These are phyloP conservation scores for Carpediemonas membranifera DNA, from an alignment of 78 protist genomes.

Conservation along the genomic window DNA sequence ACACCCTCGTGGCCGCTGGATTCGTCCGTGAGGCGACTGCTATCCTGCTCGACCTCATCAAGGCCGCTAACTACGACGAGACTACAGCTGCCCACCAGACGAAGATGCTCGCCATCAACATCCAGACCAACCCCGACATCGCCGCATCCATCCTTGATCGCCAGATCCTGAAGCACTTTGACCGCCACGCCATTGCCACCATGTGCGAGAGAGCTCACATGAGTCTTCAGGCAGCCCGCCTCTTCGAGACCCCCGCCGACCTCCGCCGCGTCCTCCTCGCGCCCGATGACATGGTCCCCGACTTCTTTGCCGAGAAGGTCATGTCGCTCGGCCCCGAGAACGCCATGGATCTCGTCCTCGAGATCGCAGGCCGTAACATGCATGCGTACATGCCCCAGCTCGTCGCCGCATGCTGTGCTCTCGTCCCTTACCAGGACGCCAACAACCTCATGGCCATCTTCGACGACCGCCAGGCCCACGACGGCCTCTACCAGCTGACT, in stretches of 20 bases:
- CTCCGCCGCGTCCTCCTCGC: slow-evolving; percentile 75
- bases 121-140: slow-evolving; percentile 61
- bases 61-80: slow-evolving; percentile 54
- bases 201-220: slow-evolving; percentile 93
- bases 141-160: slow-evolving; percentile 14
- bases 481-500: slow-evolving; percentile 48
- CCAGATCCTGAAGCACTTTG: slow-evolving; percentile 77
- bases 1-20: slow-evolving; percentile 60
- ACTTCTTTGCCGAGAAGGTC: neutral
- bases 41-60: slow-evolving; percentile 82
- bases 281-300: slow-evolving; percentile 53
- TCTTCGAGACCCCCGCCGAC: slow-evolving; percentile 79
- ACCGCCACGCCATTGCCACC: slow-evolving; percentile 65
- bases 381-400: neutral
- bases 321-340: neutral
- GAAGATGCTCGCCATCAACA: slow-evolving; percentile 82
- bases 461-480: slow-evolving; percentile 15
- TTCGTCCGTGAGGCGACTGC: slow-evolving; percentile 73
- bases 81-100: slow-evolving; percentile 85
- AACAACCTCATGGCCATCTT: neutral
- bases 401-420: slow-evolving; percentile 47
- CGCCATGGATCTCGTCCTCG: neutral
- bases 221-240: slow-evolving; percentile 82
- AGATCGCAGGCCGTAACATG: neutral
- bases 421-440: slow-evolving; percentile 59